A percentile compares a stretch with the other conserved stretches of the same genome.
These are phyloP conservation scores for Hyphopichia fennica DNA, from an alignment of 1,139 yeast genomes.

Conservation along the genomic window DNA sequence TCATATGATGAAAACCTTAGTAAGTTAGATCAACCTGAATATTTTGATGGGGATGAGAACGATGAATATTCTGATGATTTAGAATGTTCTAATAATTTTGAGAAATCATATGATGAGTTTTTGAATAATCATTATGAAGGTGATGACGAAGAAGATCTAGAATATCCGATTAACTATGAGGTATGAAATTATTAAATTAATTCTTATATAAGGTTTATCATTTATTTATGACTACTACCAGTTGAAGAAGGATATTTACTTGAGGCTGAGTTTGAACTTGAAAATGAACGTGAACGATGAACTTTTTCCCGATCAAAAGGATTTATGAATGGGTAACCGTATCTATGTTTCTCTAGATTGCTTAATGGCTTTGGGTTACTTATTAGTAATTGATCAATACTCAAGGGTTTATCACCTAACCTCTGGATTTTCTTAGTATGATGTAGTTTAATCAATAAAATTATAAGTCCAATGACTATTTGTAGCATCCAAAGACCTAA, in stretches of 20 bases:
- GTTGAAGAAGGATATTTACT: slow-evolving; percentile 7
- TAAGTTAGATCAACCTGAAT: slow-evolving; percentile 39
- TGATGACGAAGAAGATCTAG: slow-evolving; percentile 11
- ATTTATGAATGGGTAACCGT: slow-evolving; percentile 32
- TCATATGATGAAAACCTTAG: slow-evolving; percentile 39
- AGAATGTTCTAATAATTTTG: slow-evolving; percentile 34
- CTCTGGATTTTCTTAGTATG: neutral
- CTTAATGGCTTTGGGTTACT: slow-evolving; percentile 34
- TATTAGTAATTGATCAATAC: slow-evolving; percentile 12
- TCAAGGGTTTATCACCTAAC: neutral
- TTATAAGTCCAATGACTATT: slow-evolving; percentile 31
- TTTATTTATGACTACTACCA: neutral
- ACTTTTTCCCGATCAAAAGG: slow-evolving; percentile 10
- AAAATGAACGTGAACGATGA: neutral
- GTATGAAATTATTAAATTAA: neutral
- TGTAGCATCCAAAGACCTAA: slow-evolving; percentile 52
- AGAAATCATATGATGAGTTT: slow-evolving; percentile 37
- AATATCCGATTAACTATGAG: slow-evolving; percentile 1
- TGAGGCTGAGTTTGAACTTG: no score
- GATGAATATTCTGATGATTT: slow-evolving; percentile 38
- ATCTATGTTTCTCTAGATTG: slow-evolving; percentile 22
- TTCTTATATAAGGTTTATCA: neutral
- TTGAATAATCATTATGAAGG: slow-evolving; percentile 9
- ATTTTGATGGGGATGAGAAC: slow-evolving; percentile 36
- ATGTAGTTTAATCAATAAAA: neutral